A percentile compares a stretch with the other conserved stretches of the same genome.
These are phyloP conservation scores for Lasiosphaeria ovina DNA, from an alignment of 495 filamentous ascomycete species.

Conservation along the genomic window DNA sequence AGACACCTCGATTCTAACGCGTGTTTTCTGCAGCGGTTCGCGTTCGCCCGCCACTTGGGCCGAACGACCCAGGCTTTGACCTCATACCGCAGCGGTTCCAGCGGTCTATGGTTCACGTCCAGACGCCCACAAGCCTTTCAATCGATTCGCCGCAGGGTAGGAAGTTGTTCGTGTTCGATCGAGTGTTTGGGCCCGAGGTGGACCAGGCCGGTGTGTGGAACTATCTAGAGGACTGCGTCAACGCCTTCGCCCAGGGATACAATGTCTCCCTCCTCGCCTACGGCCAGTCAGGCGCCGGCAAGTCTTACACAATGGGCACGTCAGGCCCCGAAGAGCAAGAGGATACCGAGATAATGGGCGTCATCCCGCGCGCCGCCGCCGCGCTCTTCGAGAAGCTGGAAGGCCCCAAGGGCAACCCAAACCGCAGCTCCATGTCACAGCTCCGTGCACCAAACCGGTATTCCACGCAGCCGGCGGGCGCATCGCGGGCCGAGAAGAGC, in stretches of 20 bases:
- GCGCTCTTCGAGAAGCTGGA: conserved; percentile 87
- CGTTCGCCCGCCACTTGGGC: conserved; percentile 82
- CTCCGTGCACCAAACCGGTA: conserved; percentile 80
- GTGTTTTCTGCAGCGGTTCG: conserved; percentile 66
- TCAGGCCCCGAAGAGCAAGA: conserved; percentile 81
- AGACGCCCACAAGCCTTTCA: conserved; percentile 75
- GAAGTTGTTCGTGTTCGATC: conserved; percentile 94
- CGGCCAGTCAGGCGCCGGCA: conserved; percentile 98
- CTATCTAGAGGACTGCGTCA: conserved; percentile 86
- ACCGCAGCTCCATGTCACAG: conserved; percentile 69
- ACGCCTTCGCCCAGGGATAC: conserved; percentile 91
- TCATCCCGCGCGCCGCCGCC: conserved; percentile 87
- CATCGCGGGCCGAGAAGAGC: conserved; percentile 60
- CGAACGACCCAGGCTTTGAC: conserved; percentile 87
- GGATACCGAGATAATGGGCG: conserved; percentile 75
- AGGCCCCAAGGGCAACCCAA: conserved; percentile 47
- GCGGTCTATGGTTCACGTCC: conserved; percentile 86
- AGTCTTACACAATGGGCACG: conserved; percentile 99
- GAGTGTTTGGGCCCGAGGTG: conserved; percentile 83
- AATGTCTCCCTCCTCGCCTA: conserved; percentile 99
- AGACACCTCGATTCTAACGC: too few species aligned
- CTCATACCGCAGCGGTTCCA: conserved; percentile 95
- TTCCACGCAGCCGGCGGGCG: conserved; percentile 53
- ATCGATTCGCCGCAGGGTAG: conserved; percentile 89
- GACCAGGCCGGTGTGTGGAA: conserved; percentile 92